Percentiles rank a stretch among this genome's conserved stretches.
Conservation (phyloP, 192 early-diverging fungal genomes). For the Backusella circina region DNA sequence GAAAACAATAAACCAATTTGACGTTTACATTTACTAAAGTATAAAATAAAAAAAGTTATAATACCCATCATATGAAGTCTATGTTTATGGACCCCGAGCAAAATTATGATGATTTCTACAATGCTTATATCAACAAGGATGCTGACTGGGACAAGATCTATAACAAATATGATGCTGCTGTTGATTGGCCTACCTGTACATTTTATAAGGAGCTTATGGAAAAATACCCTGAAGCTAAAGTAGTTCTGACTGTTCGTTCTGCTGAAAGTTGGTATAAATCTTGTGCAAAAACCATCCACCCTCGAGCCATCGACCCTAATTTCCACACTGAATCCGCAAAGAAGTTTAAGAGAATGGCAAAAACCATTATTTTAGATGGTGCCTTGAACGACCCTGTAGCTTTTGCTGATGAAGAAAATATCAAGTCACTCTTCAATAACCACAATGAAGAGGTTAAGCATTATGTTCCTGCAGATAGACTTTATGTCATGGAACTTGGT, state of each 20-base stretch:
- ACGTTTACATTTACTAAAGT: neutral
- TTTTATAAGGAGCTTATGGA: constrained; percentile 23
- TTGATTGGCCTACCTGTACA: constrained; percentile 17
- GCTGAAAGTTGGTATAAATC: constrained; percentile 21
- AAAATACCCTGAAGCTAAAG: constrained; percentile 20
- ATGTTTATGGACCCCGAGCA: constrained; percentile 8
- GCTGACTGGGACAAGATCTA: constrained; percentile 16
- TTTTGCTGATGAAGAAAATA: neutral
- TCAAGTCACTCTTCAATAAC: neutral
- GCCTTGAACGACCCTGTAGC: neutral
- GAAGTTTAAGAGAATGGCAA: neutral
- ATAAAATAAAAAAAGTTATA: neutral
- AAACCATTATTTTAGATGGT: neutral
- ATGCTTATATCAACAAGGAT: constrained; percentile 1
- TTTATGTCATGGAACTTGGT: constrained; percentile 16
- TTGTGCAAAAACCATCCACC: constrained; percentile 1
- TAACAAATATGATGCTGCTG: constrained; percentile 13
- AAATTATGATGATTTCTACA: neutral
- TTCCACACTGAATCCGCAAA: too few species aligned
- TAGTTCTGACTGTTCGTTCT: constrained; percentile 15
- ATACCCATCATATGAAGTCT: constrained; percentile 16
- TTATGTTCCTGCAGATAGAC: constrained; percentile 13
- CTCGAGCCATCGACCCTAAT: neutral
- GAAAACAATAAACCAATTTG: neutral
- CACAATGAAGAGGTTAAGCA: constrained; percentile 18